These are phyloP conservation scores for Solanum stenotomum DNA, from an alignment of 257 asterid genomes.

Conservation along the genomic window DNA sequence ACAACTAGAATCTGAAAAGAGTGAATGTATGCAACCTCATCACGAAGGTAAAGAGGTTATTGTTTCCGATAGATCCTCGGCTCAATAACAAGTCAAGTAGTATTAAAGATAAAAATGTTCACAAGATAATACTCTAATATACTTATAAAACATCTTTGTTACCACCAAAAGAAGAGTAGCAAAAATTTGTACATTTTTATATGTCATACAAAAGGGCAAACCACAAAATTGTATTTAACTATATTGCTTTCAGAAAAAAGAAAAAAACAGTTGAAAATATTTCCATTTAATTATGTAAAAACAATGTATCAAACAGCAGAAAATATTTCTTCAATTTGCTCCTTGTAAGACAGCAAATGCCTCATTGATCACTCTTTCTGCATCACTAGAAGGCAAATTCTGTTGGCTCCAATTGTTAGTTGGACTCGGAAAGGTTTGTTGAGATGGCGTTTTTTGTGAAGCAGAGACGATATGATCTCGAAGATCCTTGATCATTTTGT, in stretches of 20 bases:
- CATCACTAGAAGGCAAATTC: constrained; percentile 34
- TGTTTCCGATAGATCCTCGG: background rate
- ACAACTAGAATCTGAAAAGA: background rate
- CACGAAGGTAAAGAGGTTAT: background rate
- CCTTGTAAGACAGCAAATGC: constrained; percentile 32
- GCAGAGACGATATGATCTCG: constrained; percentile 81
- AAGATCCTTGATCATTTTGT: constrained; percentile 77
- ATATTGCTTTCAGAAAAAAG: background rate
- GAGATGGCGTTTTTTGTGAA: constrained; percentile 39
- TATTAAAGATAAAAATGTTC: background rate
- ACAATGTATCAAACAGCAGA: background rate
- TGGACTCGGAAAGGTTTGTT: constrained; percentile 35
- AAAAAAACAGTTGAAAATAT: background rate
- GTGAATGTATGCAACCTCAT: background rate
- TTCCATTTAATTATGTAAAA: background rate
- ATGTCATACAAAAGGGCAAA: constrained; percentile 19
- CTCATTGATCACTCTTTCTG: constrained; percentile 25
- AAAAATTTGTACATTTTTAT: constrained; percentile 43
- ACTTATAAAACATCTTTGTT: constrained; percentile 8
- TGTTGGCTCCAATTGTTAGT: constrained; percentile 21
- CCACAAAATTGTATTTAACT: constrained; percentile 29
- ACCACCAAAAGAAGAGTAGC: constrained; percentile 22
- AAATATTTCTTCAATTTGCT: constrained; percentile 17
- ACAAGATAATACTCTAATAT: background rate
- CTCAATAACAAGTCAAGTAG: background rate